Conservation (phyloP, 345 rosid species). For the Moricandia arvensis region DNA sequence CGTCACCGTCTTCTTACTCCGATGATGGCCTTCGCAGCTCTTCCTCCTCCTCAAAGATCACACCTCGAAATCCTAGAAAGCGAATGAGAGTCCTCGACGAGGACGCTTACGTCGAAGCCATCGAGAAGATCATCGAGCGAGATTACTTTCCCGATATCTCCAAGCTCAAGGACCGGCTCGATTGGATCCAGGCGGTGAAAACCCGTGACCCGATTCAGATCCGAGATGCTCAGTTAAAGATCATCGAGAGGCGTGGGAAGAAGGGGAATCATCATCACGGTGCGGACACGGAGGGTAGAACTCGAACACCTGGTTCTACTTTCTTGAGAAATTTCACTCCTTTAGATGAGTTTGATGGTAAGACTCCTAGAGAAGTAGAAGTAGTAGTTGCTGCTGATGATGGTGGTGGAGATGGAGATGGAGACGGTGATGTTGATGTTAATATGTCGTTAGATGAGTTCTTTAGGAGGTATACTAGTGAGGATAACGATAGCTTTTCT, state of each 20-base stretch:
- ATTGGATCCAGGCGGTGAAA: slow-evolving; percentile 87
- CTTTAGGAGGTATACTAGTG: slow-evolving; percentile 84
- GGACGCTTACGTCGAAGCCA: slow-evolving; percentile 76
- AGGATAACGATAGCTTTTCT: slow-evolving; percentile 87
- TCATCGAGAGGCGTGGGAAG: slow-evolving; percentile 80
- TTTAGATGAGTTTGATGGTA: slow-evolving; percentile 68
- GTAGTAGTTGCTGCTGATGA: background rate
- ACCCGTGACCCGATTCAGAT: slow-evolving; percentile 85
- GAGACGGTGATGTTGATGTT: slow-evolving; percentile 48
- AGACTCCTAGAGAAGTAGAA: slow-evolving; percentile 45
- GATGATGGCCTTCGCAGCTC: slow-evolving; percentile 28
- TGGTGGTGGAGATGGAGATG: too few species aligned
- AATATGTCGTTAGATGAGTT: slow-evolving; percentile 69
- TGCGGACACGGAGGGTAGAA: slow-evolving; percentile 49
- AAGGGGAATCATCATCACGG: slow-evolving; percentile 31
- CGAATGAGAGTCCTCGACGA: slow-evolving; percentile 72
- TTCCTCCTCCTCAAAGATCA: slow-evolving; percentile 40
- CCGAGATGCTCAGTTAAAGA: slow-evolving; percentile 89
- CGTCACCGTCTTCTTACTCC: slow-evolving; percentile 51
- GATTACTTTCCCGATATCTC: slow-evolving; percentile 93
- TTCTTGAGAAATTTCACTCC: slow-evolving; percentile 74
- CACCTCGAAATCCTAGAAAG: slow-evolving; percentile 47
- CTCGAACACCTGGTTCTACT: slow-evolving; percentile 87
- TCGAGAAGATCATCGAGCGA: slow-evolving; percentile 94
- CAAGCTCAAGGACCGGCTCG: slow-evolving; percentile 89